A percentile compares a stretch with the other conserved stretches of the same genome.
Evolutionary conservation across 1,139 yeast genomes (phyloP).

Genomic region (Wickerhamomyces sp.): DNA sequence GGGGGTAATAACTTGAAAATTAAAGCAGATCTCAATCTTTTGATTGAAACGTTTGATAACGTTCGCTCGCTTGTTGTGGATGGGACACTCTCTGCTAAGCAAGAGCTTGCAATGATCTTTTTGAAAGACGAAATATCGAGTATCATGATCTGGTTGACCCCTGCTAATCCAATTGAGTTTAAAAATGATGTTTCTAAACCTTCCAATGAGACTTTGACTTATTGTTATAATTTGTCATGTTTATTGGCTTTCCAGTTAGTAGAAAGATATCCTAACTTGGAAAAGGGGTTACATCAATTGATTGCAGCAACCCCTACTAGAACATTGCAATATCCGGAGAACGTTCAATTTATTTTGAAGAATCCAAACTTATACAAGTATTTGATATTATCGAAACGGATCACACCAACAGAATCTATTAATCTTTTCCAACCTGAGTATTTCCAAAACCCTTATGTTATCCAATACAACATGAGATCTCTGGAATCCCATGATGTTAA

Average conservation of each 20-base stretch:
- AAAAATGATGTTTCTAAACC: constrained; percentile 27
- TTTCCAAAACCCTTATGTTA: constrained; percentile 59
- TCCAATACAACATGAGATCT: constrained; percentile 90
- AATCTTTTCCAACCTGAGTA: constrained; percentile 78
- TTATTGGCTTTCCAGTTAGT: constrained; percentile 69
- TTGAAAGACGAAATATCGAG: constrained; percentile 72
- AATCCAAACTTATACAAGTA: constrained; percentile 30
- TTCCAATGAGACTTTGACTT: constrained; percentile 27
- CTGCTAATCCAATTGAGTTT: constrained; percentile 44
- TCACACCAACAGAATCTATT: constrained; percentile 82
- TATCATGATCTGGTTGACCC: constrained; percentile 76
- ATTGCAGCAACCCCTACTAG: constrained; percentile 54
- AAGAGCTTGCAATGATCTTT: constrained; percentile 52
- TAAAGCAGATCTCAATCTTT: constrained; percentile 60
- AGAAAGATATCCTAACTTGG: constrained; percentile 48
- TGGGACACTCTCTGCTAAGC: constrained; percentile 38
- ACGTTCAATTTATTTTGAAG: constrained; percentile 55
- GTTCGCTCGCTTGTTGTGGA: constrained; percentile 20
- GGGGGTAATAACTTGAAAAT: constrained; percentile 77
- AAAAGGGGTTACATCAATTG: constrained; percentile 42
- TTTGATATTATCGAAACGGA: constrained; percentile 44
- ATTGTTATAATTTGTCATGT: constrained; percentile 69
- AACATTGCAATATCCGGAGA: constrained; percentile 59
- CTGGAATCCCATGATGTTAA: constrained; percentile 85
- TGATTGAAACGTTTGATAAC: constrained; percentile 46